Conservation (phyloP, 805 yeast species). For the Brettanomyces sp. region DNA sequence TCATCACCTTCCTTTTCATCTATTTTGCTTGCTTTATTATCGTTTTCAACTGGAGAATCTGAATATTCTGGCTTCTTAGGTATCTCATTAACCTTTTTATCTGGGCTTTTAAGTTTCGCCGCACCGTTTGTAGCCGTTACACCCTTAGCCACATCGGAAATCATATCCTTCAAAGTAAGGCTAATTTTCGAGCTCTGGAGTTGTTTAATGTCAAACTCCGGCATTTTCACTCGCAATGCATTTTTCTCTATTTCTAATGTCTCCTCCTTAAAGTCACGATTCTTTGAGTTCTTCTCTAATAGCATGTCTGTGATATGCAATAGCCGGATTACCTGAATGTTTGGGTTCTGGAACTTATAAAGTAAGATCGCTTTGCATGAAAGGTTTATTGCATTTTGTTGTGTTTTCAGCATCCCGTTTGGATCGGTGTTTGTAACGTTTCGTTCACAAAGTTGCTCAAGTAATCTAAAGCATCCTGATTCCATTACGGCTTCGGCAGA, state of each 20-base stretch:
- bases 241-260: slow-evolving; percentile 25
- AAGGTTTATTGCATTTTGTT: slow-evolving; percentile 56
- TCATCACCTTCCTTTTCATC: neutral
- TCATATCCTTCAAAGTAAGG: slow-evolving; percentile 12
- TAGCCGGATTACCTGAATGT: slow-evolving; percentile 16
- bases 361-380: slow-evolving; percentile 46
- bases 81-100: neutral
- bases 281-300: slow-evolving; percentile 15
- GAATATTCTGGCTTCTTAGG: neutral
- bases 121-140: neutral
- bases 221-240: slow-evolving; percentile 22
- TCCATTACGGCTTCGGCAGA: slow-evolving; percentile 54
- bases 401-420: slow-evolving; percentile 54
- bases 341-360: slow-evolving; percentile 18
- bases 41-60: neutral
- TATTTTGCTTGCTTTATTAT: neutral
- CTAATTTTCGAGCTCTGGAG: slow-evolving; percentile 19
- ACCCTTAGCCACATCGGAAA: slow-evolving; percentile 1
- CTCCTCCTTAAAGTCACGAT: slow-evolving; percentile 18
- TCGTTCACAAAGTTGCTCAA: slow-evolving; percentile 56
- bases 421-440: slow-evolving; percentile 55
- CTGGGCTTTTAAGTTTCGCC: neutral
- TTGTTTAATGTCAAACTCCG: slow-evolving; percentile 14
- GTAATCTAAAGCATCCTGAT: slow-evolving; percentile 64
- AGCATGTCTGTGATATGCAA: slow-evolving; percentile 20